phyloP scores from a whole-genome alignment of 768 basidiomycete genomes.

The Hypsizygus marmoreus region DNA sequence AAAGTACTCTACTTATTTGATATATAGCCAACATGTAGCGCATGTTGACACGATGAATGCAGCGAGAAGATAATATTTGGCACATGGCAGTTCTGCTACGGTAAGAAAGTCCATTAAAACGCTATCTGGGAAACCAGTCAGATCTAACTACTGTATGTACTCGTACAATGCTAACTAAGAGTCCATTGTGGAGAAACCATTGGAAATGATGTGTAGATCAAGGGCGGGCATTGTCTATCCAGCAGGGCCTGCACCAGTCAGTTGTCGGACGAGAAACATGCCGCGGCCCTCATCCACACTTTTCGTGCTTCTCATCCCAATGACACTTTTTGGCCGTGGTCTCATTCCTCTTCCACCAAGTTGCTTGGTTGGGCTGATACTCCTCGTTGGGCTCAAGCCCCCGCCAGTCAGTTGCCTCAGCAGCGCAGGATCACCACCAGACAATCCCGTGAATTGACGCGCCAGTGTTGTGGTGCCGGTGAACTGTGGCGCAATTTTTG shows the following conservation, averaged over 20 bases:
- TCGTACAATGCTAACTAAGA: no score
- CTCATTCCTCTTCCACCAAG: slow-evolving; percentile 42
- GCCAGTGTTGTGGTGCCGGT: slow-evolving; percentile 76
- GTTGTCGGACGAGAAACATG: slow-evolving; percentile 76
- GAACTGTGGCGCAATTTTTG: slow-evolving; percentile 51
- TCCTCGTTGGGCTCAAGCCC: slow-evolving; percentile 66
- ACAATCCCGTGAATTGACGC: slow-evolving; percentile 71
- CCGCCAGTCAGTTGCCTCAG: slow-evolving; percentile 68
- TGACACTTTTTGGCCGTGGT: slow-evolving; percentile 77
- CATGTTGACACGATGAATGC: no score
- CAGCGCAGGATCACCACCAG: slow-evolving; percentile 39
- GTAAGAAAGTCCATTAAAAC: no score
- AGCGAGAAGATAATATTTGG: no score
- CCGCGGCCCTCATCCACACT: slow-evolving; percentile 71
- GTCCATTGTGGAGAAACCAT: no score
- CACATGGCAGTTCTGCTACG: no score
- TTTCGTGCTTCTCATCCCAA: slow-evolving; percentile 64
- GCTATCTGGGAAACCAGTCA: no score
- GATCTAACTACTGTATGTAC: no score
- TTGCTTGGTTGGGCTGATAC: slow-evolving; percentile 78
- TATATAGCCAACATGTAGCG: no score
- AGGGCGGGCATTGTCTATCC: no score
- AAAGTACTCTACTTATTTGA: no score
- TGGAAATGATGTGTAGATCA: no score
- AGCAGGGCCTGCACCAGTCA: slow-evolving; percentile 68